phyloP scores from a whole-genome alignment of 2,329 filamentous ascomycete species.

The Penicillium sp. region DNA sequence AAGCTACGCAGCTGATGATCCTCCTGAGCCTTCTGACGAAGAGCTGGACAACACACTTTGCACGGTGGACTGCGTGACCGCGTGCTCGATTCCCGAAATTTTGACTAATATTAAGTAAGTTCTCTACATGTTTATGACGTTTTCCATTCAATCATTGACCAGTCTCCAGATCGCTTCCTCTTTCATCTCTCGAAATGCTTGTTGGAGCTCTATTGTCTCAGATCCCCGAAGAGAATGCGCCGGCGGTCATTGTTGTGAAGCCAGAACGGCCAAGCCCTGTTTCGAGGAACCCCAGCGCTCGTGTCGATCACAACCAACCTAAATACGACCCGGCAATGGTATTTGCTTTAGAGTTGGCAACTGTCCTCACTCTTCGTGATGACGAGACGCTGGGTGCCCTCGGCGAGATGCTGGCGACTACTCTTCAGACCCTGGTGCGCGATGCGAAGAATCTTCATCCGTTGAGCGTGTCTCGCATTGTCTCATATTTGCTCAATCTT shows the following conservation, averaged over 20 bases:
- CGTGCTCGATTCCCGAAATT: constrained; percentile 77
- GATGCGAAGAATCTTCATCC: constrained; percentile 74
- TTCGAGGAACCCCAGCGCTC: constrained; percentile 55
- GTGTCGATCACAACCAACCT: constrained; percentile 51
- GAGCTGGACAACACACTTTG: constrained; percentile 93
- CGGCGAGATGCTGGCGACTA: constrained; percentile 73
- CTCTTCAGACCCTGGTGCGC: constrained; percentile 73
- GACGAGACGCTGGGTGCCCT: constrained; percentile 64
- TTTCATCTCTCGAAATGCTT: constrained; percentile 55
- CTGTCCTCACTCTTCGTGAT: constrained; percentile 72
- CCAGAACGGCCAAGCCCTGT: constrained; percentile 67
- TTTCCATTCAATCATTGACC: constrained; percentile 12
- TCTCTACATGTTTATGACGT: not conserved
- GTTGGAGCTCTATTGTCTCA: constrained; percentile 71
- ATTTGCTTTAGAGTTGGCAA: constrained; percentile 87
- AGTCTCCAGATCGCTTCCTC: constrained; percentile 54
- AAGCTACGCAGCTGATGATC: constrained; percentile 97
- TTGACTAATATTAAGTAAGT: constrained; percentile 75
- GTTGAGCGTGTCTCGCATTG: constrained; percentile 74
- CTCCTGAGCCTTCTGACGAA: constrained; percentile 93
- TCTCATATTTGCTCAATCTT: constrained; percentile 80
- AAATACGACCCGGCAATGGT: constrained; percentile 80
- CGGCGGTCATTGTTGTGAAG: constrained; percentile 82
- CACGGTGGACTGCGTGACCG: constrained; percentile 88
- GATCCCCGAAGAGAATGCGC: constrained; percentile 77